A percentile compares a stretch with the other conserved stretches of the same genome.
Evolutionary conservation across 495 filamentous ascomycete species (phyloP).

Genomic region (Aspergillus asperescens): DNA sequence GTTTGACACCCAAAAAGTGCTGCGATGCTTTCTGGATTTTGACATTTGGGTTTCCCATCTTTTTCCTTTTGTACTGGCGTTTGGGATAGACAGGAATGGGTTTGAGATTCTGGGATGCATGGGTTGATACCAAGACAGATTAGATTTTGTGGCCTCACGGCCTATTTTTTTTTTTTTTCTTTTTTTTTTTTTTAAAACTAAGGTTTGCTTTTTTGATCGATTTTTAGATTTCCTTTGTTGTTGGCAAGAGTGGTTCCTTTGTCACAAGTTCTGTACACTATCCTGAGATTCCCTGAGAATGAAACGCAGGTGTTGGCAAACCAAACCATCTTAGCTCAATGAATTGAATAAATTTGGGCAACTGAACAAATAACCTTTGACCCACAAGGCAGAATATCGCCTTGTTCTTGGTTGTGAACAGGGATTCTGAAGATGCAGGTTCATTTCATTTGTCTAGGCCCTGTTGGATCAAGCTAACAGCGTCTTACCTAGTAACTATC

Average conservation of each 20-base stretch:
- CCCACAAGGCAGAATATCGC: slow-evolving; percentile 8
- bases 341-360: slow-evolving; percentile 5
- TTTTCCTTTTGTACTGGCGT: slow-evolving; percentile 30
- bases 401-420: slow-evolving; percentile 13
- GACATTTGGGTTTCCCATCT: slow-evolving; percentile 16
- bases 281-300: slow-evolving; percentile 15
- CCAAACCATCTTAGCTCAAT: slow-evolving; percentile 1
- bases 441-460: slow-evolving; percentile 16
- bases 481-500: slow-evolving; percentile 15
- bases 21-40: slow-evolving; percentile 19
- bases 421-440: slow-evolving; percentile 9
- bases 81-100: slow-evolving; percentile 42
- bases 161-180: slow-evolving; percentile 30
- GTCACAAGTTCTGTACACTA: slow-evolving; percentile 16
- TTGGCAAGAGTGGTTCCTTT: slow-evolving; percentile 15
- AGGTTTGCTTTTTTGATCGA: slow-evolving; percentile 9
- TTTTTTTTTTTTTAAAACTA: slow-evolving; percentile 6
- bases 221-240: slow-evolving; percentile 15
- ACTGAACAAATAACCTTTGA: slow-evolving; percentile 12
- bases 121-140: slow-evolving; percentile 43
- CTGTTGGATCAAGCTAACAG: slow-evolving; percentile 13
- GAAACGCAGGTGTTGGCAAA: slow-evolving; percentile 13
- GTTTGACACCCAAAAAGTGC: slow-evolving; percentile 30
- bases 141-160: slow-evolving; percentile 45
- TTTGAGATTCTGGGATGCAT: slow-evolving; percentile 38